A percentile compares a stretch with the other conserved stretches of the same genome.
phyloP scores from a whole-genome alignment of 176 grass and related monocot genomes.

The sorghum (Sorghum bicolor) region Sorghum_bicolor_NCBIv3 NC_012876.2:2276001-2276500 shows the following conservation, averaged over 20 bases:
- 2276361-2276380: not conserved
- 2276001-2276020: no score
- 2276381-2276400: not conserved
- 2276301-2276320: not conserved
- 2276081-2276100: constrained; percentile 47
- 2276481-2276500: constrained; percentile 37
- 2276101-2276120: constrained; percentile 57
- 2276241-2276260: not conserved
- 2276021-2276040: constrained; percentile 58
- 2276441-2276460: not conserved
- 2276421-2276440: not conserved
- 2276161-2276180: constrained; percentile 53
- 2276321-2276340: not conserved
- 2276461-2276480: constrained; percentile 39
- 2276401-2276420: not conserved
- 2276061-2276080: constrained; percentile 22
- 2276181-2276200: constrained; percentile 37
- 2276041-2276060: constrained; percentile 37
- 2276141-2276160: not conserved
- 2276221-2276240: constrained; percentile 40
- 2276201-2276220: constrained; percentile 55
- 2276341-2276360: not conserved
- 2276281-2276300: not conserved
- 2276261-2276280: not conserved
- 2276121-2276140: constrained; percentile 28